phyloP scores from a whole-genome alignment of 768 basidiomycete species.

The Suillus bovinus region DNA sequence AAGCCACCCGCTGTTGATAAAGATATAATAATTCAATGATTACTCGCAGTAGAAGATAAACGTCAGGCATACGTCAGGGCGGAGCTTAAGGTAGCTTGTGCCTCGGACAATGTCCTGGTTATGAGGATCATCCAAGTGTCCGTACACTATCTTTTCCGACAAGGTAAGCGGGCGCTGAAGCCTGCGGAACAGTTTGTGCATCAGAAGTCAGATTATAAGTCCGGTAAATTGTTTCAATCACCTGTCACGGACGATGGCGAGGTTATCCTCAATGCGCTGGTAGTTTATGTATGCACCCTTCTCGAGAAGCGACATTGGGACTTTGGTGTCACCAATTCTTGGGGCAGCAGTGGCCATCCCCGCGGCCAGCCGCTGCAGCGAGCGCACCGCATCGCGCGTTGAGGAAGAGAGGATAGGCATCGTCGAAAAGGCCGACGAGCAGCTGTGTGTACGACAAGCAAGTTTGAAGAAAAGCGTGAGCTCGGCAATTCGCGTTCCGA shows the following conservation, averaged over 20 bases:
- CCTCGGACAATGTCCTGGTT: constrained; percentile 91
- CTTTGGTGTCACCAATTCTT: constrained; percentile 87
- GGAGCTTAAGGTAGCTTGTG: constrained; percentile 92
- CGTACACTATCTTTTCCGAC: constrained; percentile 97
- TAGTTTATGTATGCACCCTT: constrained; percentile 88
- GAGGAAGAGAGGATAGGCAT: constrained; percentile 63
- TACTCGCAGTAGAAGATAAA: neutral
- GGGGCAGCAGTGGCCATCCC: constrained; percentile 82
- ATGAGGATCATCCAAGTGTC: constrained; percentile 94
- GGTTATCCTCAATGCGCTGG: constrained; percentile 97
- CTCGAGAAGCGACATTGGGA: constrained; percentile 85
- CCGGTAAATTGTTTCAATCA: constrained; percentile 30
- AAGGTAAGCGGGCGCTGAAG: constrained; percentile 88
- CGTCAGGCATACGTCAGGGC: constrained; percentile 81
- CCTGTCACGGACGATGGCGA: constrained; percentile 84
- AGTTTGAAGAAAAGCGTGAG: constrained; percentile 18
- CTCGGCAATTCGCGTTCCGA: constrained; percentile 27
- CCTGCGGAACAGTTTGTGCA: constrained; percentile 40
- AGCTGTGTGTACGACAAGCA: constrained; percentile 24
- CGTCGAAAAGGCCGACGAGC: constrained; percentile 39
- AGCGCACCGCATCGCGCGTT: constrained; percentile 54
- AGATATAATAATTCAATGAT: constrained; percentile 11
- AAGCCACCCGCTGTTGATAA: constrained; percentile 70
- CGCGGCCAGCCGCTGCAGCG: constrained; percentile 51
- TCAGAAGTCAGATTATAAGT: neutral